Percentiles rank a stretch among this genome's conserved stretches.
These are phyloP conservation scores for Candolleomyces aberdarensis DNA, from an alignment of 768 basidiomycete species.

Conservation along the genomic window DNA sequence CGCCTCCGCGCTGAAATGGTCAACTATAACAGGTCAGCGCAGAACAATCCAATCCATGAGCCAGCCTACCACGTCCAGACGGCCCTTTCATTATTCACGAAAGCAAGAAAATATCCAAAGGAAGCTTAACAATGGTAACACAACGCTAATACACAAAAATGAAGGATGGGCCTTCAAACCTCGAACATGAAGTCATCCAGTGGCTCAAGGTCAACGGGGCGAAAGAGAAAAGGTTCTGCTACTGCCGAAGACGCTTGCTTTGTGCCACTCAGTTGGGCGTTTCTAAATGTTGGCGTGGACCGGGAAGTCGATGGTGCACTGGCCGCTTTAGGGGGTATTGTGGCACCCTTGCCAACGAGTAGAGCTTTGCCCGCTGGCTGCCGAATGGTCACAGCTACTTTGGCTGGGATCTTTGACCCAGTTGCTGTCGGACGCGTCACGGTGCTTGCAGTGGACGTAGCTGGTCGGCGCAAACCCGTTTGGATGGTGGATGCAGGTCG, in stretches of 20 bases:
- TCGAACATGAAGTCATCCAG: conserved; percentile 8
- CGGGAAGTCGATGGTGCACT: not conserved
- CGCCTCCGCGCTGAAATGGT: too few relatives aligned
- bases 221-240: not conserved
- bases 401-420: not conserved
- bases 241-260: not conserved
- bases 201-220: not conserved
- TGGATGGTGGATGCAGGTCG: not conserved
- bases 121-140: not conserved
- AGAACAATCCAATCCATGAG: too few relatives aligned
- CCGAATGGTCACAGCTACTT: not conserved
- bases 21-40: too few relatives aligned
- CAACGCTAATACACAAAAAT: not conserved
- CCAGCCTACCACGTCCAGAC: not conserved
- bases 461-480: not conserved
- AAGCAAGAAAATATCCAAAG: not conserved
- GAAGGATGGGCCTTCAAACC: not conserved
- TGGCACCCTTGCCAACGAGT: not conserved
- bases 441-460: not conserved
- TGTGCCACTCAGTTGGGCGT: not conserved
- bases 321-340: not conserved
- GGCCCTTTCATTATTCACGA: not conserved
- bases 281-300: not conserved
- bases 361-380: not conserved
- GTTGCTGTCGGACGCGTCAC: not conserved